Evolutionary conservation across 768 basidiomycete species (phyloP), one percentile per base, ranked within the genome.

Genomic region (Tephrocybe sp.): DNA sequence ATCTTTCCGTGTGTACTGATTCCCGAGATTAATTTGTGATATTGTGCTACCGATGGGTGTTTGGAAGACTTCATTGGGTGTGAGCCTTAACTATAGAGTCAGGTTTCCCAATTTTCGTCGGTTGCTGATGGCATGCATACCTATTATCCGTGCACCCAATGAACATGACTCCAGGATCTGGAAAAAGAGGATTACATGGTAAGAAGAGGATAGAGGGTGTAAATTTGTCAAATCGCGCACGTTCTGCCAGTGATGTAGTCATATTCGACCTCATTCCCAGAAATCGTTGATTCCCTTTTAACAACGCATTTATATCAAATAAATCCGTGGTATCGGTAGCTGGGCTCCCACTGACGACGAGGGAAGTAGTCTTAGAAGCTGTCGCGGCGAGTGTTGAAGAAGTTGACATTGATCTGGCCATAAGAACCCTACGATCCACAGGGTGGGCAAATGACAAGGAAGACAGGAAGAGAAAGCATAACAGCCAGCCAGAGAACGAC

Each of bases 161-260:
- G 40, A 71, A 68, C 69, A 71, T 69, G 56, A 71, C 68, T 1
- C 65, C 63, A 44, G 71, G 69, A 9, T 54, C 69, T 71, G 36
- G 15, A 51, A 34, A 21, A 19, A 36, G 15, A 24, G 1, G 13
- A 48, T 9, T 40, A 19, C 11, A 42, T 22, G 7, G 21, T 41
- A 34, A 21, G n/a, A 36, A 16, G 22, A 1, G 13, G 47, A 8
- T 40, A 19, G 8, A 42, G 16, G 7, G 21, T 41, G 42, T 16
- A 28, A 28, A 24, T 18, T 13, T 12, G 6, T 40, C 24, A n/a
- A n/a, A 13, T 13, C 9, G 44, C 52, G 27, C 35, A 56, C 55
- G 31, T n/a, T 51, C 32, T 40, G 34, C 44, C 43, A 35, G 30
- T 19, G 36, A 16, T 7, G 36, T 22, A 30, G 31, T 46, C 38